phyloP scores from a whole-genome alignment of 148 eudicot genomes.

The Polygonum maritimum region DNA sequence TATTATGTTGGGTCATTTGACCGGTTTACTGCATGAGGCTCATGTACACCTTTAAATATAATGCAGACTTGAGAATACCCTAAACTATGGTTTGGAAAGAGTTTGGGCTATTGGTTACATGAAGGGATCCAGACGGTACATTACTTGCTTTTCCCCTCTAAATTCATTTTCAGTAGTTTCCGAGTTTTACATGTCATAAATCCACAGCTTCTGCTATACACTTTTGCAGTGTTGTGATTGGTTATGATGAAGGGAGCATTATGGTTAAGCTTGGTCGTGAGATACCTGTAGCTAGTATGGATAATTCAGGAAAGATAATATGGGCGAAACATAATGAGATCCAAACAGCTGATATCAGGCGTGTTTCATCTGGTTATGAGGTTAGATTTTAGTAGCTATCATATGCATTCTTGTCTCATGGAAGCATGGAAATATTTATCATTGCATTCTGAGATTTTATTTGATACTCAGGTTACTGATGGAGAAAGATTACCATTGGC shows the following conservation, averaged over 20 bases:
- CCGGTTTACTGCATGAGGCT: neutral
- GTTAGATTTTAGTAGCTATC: conserved; percentile 22
- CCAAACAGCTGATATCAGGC: conserved; percentile 90
- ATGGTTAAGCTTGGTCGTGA: conserved; percentile 97
- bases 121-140: conserved; percentile 27
- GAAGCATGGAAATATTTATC: neutral
- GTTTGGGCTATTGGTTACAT: conserved; percentile 28
- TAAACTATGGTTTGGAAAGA: conserved; percentile 33
- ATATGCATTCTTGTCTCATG: neutral
- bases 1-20: neutral
- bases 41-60: neutral
- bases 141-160: neutral
- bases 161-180: neutral
- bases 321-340: conserved; percentile 99
- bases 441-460: neutral
- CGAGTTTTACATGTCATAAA: neutral
- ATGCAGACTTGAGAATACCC: conserved; percentile 31
- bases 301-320: conserved; percentile 86
- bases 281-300: conserved; percentile 98
- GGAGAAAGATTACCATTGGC: conserved; percentile 94
- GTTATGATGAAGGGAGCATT: conserved; percentile 90
- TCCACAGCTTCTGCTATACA: neutral
- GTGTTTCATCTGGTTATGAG: conserved; percentile 95
- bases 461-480: conserved; percentile 65
- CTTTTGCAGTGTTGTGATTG: conserved; percentile 62